Conservation (phyloP, 192 early-diverging fungal species). For the Entomortierella beljakovae region DNA sequence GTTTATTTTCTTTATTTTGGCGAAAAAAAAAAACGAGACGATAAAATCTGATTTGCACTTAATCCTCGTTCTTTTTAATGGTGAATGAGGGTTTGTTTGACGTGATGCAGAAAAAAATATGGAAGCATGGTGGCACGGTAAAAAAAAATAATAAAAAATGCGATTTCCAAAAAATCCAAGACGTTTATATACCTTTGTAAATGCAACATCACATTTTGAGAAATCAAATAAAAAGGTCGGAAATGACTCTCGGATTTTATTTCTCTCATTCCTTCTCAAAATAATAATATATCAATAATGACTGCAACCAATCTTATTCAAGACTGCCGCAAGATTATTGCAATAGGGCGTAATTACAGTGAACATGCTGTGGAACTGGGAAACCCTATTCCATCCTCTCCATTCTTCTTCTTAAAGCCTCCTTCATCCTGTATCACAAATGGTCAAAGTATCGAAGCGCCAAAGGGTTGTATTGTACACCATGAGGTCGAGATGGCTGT, state of each 20-base stretch:
- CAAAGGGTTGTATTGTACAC: constrained; percentile 81
- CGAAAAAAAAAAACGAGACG: background rate
- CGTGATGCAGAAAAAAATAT: background rate
- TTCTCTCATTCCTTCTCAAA: background rate
- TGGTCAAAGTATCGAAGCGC: constrained; percentile 83
- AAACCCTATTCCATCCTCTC: constrained; percentile 86
- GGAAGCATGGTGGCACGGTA: background rate
- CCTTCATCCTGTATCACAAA: constrained; percentile 80
- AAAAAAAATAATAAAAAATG: no score
- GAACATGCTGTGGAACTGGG: constrained; percentile 96
- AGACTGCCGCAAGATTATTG: constrained; percentile 90
- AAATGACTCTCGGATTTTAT: background rate
- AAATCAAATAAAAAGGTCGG: no score
- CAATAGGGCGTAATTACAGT: constrained; percentile 94
- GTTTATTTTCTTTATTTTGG: background rate
- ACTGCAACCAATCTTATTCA: constrained; percentile 56
- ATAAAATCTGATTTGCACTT: background rate
- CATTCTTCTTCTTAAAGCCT: constrained; percentile 97
- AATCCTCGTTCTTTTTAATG: background rate
- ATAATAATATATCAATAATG: constrained; percentile 15
- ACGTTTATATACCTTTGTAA: no score
- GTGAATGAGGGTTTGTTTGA: background rate
- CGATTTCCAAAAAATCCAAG: no score
- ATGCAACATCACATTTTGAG: no score
- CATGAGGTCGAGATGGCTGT: constrained; percentile 96